Conservation (phyloP, 345 rosid species). For the Gynandropsis gynandra region DNA sequence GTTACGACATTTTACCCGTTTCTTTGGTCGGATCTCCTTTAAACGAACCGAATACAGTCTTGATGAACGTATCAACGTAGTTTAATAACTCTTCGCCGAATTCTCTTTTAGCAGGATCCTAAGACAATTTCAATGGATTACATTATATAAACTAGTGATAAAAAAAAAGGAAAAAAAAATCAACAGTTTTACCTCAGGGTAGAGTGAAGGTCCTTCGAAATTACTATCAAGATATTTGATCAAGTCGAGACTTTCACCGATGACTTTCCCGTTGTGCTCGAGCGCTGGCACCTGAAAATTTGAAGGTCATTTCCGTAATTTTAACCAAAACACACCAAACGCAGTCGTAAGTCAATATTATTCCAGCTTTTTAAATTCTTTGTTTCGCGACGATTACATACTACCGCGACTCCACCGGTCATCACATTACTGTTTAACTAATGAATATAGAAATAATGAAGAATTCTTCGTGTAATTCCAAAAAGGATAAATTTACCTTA, state of each 20-base stretch:
- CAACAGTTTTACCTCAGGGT: conserved; percentile 45
- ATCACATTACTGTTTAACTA: too few relatives aligned
- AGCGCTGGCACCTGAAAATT: conserved; percentile 65
- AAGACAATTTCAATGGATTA: background rate
- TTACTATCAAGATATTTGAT: conserved; percentile 61
- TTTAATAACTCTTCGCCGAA: conserved; percentile 62
- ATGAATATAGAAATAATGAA: background rate
- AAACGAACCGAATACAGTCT: conserved; percentile 34
- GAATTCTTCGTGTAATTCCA: background rate
- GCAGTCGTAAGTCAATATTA: too few relatives aligned
- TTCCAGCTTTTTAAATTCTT: too few relatives aligned
- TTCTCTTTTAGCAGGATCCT: conserved; percentile 67
- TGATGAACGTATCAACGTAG: conserved; percentile 40
- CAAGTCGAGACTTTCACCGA: conserved; percentile 75
- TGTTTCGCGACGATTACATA: too few relatives aligned
- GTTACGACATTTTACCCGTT: conserved; percentile 29
- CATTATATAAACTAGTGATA: background rate
- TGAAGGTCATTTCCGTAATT: too few relatives aligned
- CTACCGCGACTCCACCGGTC: too few relatives aligned
- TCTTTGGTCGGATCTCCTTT: conserved; percentile 49
- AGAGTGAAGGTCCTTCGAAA: conserved; percentile 77
- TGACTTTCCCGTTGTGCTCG: conserved; percentile 69
- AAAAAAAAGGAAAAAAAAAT: background rate
- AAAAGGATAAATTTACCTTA: conserved; percentile 40
- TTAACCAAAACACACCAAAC: too few relatives aligned